phyloP scores from a whole-genome alignment of 352 stramenopile genomes.

The Phytophthora pseudosyringae region DNA sequence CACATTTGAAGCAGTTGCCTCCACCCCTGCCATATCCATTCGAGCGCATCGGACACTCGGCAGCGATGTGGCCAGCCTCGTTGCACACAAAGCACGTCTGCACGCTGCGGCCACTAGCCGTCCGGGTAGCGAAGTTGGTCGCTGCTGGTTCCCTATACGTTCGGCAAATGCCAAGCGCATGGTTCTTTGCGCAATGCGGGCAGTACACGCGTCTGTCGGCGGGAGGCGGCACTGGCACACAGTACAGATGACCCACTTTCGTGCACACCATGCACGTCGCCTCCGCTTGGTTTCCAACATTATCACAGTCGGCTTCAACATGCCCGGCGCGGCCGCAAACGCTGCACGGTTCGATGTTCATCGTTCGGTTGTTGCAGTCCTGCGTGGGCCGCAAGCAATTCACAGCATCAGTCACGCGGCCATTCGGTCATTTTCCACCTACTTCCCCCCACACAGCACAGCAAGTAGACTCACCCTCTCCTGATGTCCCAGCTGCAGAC shows the following conservation, averaged over 20 bases:
- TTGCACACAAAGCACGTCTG: slow-evolving; percentile 84
- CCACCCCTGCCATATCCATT: slow-evolving; percentile 46
- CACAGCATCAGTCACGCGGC: slow-evolving; percentile 3
- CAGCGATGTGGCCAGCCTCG: slow-evolving; percentile 71
- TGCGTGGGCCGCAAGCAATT: slow-evolving; percentile 11
- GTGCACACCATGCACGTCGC: slow-evolving; percentile 84
- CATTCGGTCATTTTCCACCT: background rate
- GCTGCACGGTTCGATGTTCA: slow-evolving; percentile 47
- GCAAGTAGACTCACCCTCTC: slow-evolving; percentile 38
- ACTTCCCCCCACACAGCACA: background rate
- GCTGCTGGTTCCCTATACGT: slow-evolving; percentile 53
- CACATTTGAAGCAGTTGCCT: slow-evolving; percentile 63
- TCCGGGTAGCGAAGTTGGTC: slow-evolving; percentile 52
- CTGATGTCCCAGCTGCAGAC: slow-evolving; percentile 74
- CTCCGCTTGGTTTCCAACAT: slow-evolving; percentile 31
- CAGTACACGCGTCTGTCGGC: slow-evolving; percentile 78
- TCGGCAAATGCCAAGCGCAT: slow-evolving; percentile 52
- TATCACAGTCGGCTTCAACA: slow-evolving; percentile 47
- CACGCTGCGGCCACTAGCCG: slow-evolving; percentile 45
- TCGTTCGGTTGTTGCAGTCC: slow-evolving; percentile 64
- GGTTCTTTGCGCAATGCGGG: slow-evolving; percentile 65
- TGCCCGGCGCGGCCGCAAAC: slow-evolving; percentile 70
- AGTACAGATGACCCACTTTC: slow-evolving; percentile 67
- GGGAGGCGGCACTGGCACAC: slow-evolving; percentile 67
- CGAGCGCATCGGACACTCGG: slow-evolving; percentile 59